Percentiles rank a stretch among this genome's conserved stretches.
These are phyloP conservation scores for Zalaria sp. DNA, from an alignment of 2,329 filamentous ascomycete genomes.

Conservation along the genomic window DNA sequence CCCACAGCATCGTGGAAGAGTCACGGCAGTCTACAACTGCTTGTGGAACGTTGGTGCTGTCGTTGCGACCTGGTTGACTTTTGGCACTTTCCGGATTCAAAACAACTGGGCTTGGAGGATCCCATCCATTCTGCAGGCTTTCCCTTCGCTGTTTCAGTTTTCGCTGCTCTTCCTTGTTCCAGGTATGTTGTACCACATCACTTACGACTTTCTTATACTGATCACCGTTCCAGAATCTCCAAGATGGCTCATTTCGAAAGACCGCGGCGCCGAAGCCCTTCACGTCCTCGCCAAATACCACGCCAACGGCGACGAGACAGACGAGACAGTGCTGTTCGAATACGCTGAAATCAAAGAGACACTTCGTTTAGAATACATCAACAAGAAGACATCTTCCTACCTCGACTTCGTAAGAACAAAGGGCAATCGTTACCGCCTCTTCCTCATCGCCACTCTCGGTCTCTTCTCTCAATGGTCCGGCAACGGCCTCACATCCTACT, in stretches of 20 bases:
- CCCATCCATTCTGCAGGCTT: constrained; percentile 35
- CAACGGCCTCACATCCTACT: constrained; percentile 31
- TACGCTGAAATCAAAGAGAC: constrained; percentile 53
- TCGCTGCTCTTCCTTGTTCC: constrained; percentile 1
- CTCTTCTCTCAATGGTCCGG: constrained; percentile 43
- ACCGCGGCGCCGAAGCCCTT: constrained; percentile 48
- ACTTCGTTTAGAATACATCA: constrained; percentile 39
- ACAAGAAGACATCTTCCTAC: constrained; percentile 36
- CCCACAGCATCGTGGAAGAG: constrained; percentile 1
- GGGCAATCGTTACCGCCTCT: constrained; percentile 37
- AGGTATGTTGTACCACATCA: background rate
- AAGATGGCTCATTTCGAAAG: constrained; percentile 50
- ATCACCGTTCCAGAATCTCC: constrained; percentile 52
- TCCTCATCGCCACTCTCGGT: constrained; percentile 35
- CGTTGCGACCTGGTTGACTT: constrained; percentile 47
- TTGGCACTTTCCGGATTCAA: constrained; percentile 44
- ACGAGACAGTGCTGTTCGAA: constrained; percentile 51
- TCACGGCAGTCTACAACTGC: constrained; percentile 40
- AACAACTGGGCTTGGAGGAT: constrained; percentile 37
- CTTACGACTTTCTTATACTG: constrained; percentile 38
- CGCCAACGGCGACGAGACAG: constrained; percentile 41
- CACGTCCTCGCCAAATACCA: constrained; percentile 45
- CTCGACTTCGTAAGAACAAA: constrained; percentile 44
- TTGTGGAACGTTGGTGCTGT: constrained; percentile 49
- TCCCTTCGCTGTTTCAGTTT: constrained; percentile 15